Evolutionary conservation across 305 asterid species (phyloP).

Genomic region (Ilex paraguariensis): DNA sequence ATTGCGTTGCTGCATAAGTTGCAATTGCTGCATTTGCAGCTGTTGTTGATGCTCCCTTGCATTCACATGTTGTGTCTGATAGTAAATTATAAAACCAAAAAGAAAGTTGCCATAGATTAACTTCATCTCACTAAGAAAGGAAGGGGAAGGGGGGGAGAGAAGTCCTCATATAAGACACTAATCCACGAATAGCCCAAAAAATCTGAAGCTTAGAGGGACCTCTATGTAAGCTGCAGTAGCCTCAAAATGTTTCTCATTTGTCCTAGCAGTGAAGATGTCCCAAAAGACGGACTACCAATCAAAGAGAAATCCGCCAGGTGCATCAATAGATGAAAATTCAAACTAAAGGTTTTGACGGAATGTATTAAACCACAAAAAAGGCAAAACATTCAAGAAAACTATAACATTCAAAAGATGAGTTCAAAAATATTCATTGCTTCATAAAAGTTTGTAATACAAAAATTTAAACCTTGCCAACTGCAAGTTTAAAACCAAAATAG

Average conservation of each 20-base stretch:
- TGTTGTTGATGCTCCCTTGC: slow-evolving; percentile 93
- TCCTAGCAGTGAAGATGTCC: too few relatives aligned
- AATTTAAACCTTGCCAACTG: background rate
- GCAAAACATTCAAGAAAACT: too few relatives aligned
- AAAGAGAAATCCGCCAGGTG: slow-evolving; percentile 30
- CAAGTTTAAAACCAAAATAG: background rate
- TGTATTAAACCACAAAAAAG: background rate
- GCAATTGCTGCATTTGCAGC: too few relatives aligned
- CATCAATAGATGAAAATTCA: slow-evolving; percentile 77
- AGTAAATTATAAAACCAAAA: too few relatives aligned
- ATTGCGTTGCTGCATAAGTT: too few relatives aligned
- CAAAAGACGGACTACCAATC: too few relatives aligned
- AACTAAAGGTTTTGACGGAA: background rate
- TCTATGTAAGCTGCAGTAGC: slow-evolving; percentile 96
- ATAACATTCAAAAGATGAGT: too few relatives aligned
- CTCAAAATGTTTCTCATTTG: slow-evolving; percentile 61
- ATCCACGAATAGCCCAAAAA: slow-evolving; percentile 10
- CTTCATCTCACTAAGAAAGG: too few relatives aligned
- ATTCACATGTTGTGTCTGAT: slow-evolving; percentile 90
- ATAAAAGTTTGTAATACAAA: slow-evolving; percentile 11
- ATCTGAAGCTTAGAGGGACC: slow-evolving; percentile 40
- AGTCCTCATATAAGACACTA: too few relatives aligned
- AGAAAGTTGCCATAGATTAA: too few relatives aligned
- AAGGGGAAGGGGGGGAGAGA: too few relatives aligned
- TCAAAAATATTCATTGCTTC: slow-evolving; percentile 1